phyloP scores from a whole-genome alignment of 1,139 yeast genomes.

The Pichia sp. region DNA sequence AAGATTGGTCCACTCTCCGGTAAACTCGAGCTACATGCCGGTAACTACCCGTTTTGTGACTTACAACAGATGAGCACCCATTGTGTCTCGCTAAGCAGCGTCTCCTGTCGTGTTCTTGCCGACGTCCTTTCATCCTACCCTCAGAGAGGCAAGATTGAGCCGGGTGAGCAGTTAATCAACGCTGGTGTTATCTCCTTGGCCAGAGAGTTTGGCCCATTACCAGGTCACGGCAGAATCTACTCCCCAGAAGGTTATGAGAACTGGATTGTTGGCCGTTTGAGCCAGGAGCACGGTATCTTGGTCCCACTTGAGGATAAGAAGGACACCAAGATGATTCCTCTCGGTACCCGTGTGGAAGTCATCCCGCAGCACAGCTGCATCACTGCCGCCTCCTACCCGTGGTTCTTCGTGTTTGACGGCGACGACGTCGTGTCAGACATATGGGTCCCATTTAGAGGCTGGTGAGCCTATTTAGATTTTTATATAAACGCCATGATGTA shows the following conservation, averaged over 20 bases:
- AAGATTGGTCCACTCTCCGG: slow-evolving; percentile 34
- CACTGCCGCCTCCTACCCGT: slow-evolving; percentile 60
- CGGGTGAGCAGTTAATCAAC: slow-evolving; percentile 61
- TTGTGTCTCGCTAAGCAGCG: slow-evolving; percentile 44
- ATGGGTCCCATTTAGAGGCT: slow-evolving; percentile 69
- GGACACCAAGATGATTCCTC: slow-evolving; percentile 39
- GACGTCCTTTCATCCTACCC: slow-evolving; percentile 63
- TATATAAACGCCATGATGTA: neutral
- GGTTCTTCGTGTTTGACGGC: slow-evolving; percentile 49
- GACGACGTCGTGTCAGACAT: slow-evolving; percentile 51
- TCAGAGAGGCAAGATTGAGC: slow-evolving; percentile 39
- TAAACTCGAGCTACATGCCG: slow-evolving; percentile 69
- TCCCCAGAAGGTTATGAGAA: slow-evolving; percentile 39
- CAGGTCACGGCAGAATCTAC: slow-evolving; percentile 47
- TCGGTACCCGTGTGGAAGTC: slow-evolving; percentile 53
- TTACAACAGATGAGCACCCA: slow-evolving; percentile 71
- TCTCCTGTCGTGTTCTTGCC: slow-evolving; percentile 58
- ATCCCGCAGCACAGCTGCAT: slow-evolving; percentile 76
- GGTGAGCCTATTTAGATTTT: no score
- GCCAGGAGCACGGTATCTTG: slow-evolving; percentile 65
- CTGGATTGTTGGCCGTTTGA: slow-evolving; percentile 56
- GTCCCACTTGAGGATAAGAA: slow-evolving; percentile 33
- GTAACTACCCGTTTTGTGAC: slow-evolving; percentile 71
- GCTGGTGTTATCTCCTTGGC: slow-evolving; percentile 73
- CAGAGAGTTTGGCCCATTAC: slow-evolving; percentile 50